Conservation (phyloP, 2,329 filamentous ascomycete species). For the Colletotrichum lentis region DNA sequence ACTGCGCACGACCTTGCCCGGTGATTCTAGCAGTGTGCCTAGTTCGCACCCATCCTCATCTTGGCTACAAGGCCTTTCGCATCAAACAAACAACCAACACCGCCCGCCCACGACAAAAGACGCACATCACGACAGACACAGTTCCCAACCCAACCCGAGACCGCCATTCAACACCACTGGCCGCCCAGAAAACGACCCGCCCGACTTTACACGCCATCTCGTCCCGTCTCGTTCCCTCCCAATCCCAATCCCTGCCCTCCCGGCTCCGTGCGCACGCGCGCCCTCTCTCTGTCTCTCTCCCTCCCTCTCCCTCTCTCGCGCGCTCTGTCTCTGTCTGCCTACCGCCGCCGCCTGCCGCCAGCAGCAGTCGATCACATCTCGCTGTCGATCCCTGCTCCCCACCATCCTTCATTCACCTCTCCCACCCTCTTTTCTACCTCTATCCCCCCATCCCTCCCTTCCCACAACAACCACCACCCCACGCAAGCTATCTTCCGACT, state of each 20-base stretch:
- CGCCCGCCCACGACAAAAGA: constrained; percentile 18
- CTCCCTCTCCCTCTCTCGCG: background rate
- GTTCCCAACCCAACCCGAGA: background rate
- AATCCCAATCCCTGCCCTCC: background rate
- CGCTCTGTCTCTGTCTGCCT: background rate
- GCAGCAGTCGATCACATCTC: no score
- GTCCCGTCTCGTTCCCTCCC: background rate
- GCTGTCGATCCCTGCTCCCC: constrained; percentile 27
- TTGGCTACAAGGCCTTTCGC: constrained; percentile 7
- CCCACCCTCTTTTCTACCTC: constrained; percentile 35
- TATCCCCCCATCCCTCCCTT: constrained; percentile 17
- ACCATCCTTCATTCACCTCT: constrained; percentile 27
- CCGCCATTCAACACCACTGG: background rate
- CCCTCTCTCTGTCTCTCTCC: constrained; percentile 14
- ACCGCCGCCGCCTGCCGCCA: no score
- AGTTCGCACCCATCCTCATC: background rate
- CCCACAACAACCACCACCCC: constrained; percentile 6
- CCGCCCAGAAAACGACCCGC: constrained; percentile 5
- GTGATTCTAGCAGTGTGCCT: background rate
- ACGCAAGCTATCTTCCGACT: constrained; percentile 10
- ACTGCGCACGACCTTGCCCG: background rate
- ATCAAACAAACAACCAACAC: constrained; percentile 24
- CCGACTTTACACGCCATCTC: constrained; percentile 15
- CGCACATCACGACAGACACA: constrained; percentile 5
- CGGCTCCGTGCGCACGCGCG: constrained; percentile 28